Base-by-base conservation (phyloP, 306 rosid genomes). In the Ormosia emarginata region DNA sequence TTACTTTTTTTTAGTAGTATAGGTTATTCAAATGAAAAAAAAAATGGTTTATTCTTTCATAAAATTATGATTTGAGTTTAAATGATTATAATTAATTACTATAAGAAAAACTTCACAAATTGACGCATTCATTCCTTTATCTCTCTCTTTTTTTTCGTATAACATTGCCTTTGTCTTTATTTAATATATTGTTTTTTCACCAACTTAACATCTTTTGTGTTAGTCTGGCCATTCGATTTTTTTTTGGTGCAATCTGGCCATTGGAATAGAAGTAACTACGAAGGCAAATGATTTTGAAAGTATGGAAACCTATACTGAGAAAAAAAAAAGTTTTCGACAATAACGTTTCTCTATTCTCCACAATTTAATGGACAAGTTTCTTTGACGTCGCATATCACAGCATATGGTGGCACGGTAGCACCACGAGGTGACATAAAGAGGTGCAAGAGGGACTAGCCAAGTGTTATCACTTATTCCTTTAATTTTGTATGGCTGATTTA, bases 321-420 rank as follows among this genome's bases (percentile, higher is more conserved):
- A 9, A 43, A 72, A 56, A 67, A 77, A 83, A 87, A 67, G 84
- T 67, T 73, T 3, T 4, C 30, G 86, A 80, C 44, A 77, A 55
- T 41, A 15, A 81, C 85, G 58, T 83, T 61, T 80, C 47, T 52
- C 8, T 30, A 15, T 40, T 78, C 71, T 72, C 67, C 75, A 62
- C 32, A 73, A 13, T 67, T 15, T 49, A 41, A 56, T 70, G 63
- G 58, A 30, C 50, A 52, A 64, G 44, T 7, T 77, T 72, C 11
- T 15, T 67, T 34, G 82, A 67, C 70, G 43, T 77, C 46, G 64
- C 18, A 67, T 24, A 24, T 24, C 24, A 24, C 24, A 24, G 24
- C 24, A 24, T 15, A 41, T 58, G 7, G 43, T 36, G 53, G 52
- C 17, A 47, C 13, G n/a, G 32, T 83, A 81, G 73, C 85, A 39